phyloP scores from a whole-genome alignment of 306 rosid species.

The Trifolium repens region DNA sequence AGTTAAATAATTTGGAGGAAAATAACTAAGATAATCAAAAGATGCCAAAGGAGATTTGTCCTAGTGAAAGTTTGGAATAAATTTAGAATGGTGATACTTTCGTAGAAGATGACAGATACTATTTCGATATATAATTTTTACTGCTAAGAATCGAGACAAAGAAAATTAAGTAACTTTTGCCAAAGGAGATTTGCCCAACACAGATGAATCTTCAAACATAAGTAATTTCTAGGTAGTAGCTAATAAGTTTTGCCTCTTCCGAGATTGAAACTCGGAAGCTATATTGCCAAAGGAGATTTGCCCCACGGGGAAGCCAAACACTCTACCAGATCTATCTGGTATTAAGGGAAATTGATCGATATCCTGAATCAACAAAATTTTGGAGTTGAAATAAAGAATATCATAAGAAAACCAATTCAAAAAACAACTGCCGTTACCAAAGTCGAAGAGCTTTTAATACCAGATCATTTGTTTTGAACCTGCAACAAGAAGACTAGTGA shows the following conservation, averaged over 20 bases:
- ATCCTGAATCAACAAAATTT: slow-evolving; percentile 43
- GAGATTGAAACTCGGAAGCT: slow-evolving; percentile 41
- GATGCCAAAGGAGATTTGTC: slow-evolving; percentile 63
- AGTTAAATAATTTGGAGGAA: slow-evolving; percentile 34
- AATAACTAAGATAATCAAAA: slow-evolving; percentile 29
- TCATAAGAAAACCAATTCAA: slow-evolving; percentile 44
- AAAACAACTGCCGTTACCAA: slow-evolving; percentile 40
- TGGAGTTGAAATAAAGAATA: slow-evolving; percentile 36
- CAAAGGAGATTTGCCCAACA: slow-evolving; percentile 90
- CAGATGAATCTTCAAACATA: slow-evolving; percentile 50
- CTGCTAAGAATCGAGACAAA: slow-evolving; percentile 35
- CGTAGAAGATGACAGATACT: slow-evolving; percentile 34
- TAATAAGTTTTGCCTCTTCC: slow-evolving; percentile 45
- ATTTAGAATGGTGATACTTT: slow-evolving; percentile 39
- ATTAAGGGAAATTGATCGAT: slow-evolving; percentile 37
- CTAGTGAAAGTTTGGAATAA: slow-evolving; percentile 40
- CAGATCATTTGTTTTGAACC: slow-evolving; percentile 52
- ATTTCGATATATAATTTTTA: slow-evolving; percentile 22
- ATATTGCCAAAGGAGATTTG: slow-evolving; percentile 90
- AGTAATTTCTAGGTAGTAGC: slow-evolving; percentile 34
- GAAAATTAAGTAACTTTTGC: slow-evolving; percentile 54
- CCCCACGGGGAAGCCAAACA: slow-evolving; percentile 54
- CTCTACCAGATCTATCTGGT: slow-evolving; percentile 35
- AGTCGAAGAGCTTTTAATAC: slow-evolving; percentile 43
- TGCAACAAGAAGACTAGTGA: slow-evolving; percentile 50